Conservation (phyloP, 768 basidiomycete genomes). For the Ramaria sp. region DNA sequence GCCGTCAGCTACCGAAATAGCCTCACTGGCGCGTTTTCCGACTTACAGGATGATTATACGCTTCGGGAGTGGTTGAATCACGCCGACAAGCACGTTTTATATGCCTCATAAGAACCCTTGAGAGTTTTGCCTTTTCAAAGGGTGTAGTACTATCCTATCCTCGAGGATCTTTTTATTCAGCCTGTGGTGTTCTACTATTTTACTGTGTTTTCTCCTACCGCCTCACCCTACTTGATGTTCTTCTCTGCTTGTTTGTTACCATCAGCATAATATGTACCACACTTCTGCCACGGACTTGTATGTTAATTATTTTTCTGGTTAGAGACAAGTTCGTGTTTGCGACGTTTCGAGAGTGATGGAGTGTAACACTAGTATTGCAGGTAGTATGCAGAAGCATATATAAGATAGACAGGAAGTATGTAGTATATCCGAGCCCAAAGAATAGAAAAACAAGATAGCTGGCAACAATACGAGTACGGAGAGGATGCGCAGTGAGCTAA, state of each 20-base stretch:
- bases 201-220: background rate
- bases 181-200: background rate
- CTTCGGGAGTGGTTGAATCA: slow-evolving; percentile 64
- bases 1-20: slow-evolving; percentile 69
- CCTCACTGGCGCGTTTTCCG: slow-evolving; percentile 50
- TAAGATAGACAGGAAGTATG: background rate
- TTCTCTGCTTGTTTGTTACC: background rate
- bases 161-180: background rate
- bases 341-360: background rate
- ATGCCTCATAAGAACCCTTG: slow-evolving; percentile 44
- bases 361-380: background rate
- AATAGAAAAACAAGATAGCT: background rate
- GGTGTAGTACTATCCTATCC: background rate
- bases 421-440: background rate
- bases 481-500: background rate
- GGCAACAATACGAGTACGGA: background rate
- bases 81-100: slow-evolving; percentile 76
- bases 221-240: background rate
- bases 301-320: background rate
- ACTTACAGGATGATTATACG: slow-evolving; percentile 50
- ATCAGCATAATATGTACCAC: background rate
- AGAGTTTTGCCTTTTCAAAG: background rate
- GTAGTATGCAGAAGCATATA: no score
- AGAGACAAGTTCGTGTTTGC: background rate
- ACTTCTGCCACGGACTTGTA: background rate